phyloP scores from a whole-genome alignment of 768 basidiomycete species.

The Suillus cothurnatus region DNA sequence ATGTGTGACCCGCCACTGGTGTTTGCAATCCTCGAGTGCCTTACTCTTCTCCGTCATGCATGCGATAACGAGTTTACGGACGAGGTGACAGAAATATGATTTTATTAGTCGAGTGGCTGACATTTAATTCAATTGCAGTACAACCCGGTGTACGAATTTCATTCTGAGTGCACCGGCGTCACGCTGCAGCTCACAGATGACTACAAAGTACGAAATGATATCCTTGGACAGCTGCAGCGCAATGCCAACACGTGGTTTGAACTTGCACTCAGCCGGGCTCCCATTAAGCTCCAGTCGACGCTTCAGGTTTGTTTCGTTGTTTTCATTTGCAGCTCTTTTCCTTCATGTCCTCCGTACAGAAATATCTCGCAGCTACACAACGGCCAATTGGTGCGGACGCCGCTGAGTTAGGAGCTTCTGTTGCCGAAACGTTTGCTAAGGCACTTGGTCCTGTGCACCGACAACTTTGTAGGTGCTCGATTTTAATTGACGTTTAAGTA shows the following conservation, averaged over 20 bases:
- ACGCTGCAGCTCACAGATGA: conserved; percentile 83
- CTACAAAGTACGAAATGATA: conserved; percentile 83
- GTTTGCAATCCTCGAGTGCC: conserved; percentile 85
- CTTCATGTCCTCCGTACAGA: conserved; percentile 45
- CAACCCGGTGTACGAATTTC: conserved; percentile 83
- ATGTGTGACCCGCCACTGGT: conserved; percentile 91
- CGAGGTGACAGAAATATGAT: conserved; percentile 59
- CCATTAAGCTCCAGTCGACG: conserved; percentile 89
- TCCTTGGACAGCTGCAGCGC: conserved; percentile 71
- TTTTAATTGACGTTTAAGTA: conserved; percentile 2
- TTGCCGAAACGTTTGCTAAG: conserved; percentile 86
- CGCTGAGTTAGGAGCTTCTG: conserved; percentile 88
- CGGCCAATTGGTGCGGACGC: conserved; percentile 68
- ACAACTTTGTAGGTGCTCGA: conserved; percentile 61
- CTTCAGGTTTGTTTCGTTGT: conserved; percentile 66
- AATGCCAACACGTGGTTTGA: conserved; percentile 86
- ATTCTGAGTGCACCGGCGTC: conserved; percentile 75
- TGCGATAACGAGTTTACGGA: conserved; percentile 91
- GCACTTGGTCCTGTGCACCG: conserved; percentile 76
- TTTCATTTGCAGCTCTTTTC: not conserved
- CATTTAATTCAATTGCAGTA: conserved; percentile 54
- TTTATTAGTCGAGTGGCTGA: conserved; percentile 1
- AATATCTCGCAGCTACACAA: conserved; percentile 83
- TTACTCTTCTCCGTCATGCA: conserved; percentile 84
- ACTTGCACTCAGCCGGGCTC: conserved; percentile 83